Conservation (phyloP, 2,329 filamentous ascomycete genomes). For the Ophiostoma novo-ulmi region DNA sequence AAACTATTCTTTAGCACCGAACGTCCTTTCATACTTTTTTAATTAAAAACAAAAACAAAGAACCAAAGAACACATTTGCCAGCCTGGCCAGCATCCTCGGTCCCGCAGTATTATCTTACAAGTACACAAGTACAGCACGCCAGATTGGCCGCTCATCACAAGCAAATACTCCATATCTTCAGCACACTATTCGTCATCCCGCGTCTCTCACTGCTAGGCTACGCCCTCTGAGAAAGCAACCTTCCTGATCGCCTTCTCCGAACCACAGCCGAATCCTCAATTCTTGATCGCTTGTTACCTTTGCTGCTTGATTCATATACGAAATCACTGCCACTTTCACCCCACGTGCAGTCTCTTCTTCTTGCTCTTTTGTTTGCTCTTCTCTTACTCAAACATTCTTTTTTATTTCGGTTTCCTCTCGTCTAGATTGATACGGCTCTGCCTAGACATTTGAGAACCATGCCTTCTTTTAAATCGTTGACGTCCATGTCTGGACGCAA, state of each 20-base stretch:
- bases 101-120: not conserved
- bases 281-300: not conserved
- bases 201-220: not conserved
- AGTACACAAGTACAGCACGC: constrained; percentile 5
- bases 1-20: not conserved
- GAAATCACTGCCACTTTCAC: constrained; percentile 1
- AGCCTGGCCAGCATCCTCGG: constrained; percentile 6
- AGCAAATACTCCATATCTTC: not conserved
- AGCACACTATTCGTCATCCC: constrained; percentile 8
- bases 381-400: not conserved
- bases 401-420: constrained; percentile 8
- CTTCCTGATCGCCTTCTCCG: constrained; percentile 20
- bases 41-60: not conserved
- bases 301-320: constrained; percentile 13
- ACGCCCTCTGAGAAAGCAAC: not conserved
- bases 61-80: not conserved
- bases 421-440: constrained; percentile 10
- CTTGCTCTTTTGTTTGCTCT: not conserved
- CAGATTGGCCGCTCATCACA: not conserved
- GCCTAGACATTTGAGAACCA: constrained; percentile 13
- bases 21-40: not conserved
- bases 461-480: constrained; percentile 48
- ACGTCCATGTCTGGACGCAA: constrained; percentile 47
- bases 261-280: not conserved
- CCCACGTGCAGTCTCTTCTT: constrained; percentile 7